Percentiles rank a stretch among this genome's conserved stretches.
These are phyloP conservation scores for Phyllosticta capitalensis DNA, from an alignment of 2,329 filamentous ascomycete genomes.

Conservation along the genomic window DNA sequence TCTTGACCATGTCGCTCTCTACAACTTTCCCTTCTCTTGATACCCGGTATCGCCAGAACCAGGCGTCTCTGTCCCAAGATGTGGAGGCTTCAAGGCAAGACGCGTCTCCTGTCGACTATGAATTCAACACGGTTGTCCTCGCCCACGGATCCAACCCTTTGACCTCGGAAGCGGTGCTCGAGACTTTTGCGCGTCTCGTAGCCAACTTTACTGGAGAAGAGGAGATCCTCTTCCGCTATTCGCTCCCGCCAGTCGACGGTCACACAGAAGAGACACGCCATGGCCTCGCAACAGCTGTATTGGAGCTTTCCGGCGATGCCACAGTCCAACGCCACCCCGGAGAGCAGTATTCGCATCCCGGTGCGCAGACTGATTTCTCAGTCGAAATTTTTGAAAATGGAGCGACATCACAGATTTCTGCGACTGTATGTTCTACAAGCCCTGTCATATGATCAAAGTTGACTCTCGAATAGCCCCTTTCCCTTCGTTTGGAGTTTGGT, in stretches of 20 bases:
- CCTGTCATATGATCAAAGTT: background rate
- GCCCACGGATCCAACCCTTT: background rate
- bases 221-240: conserved; percentile 5
- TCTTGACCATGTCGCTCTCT: conserved; percentile 8
- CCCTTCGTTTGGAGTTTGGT: conserved; percentile 6
- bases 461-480: conserved; percentile 1
- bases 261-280: background rate
- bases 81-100: background rate
- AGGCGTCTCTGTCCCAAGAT: background rate
- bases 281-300: background rate
- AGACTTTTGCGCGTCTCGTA: conserved; percentile 1
- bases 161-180: conserved; percentile 1
- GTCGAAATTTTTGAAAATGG: conserved; percentile 8
- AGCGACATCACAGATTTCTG: conserved; percentile 1
- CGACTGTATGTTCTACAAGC: background rate
- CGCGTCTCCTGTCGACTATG: background rate
- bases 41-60: conserved; percentile 7
- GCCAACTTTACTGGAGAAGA: conserved; percentile 8
- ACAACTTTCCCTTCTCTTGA: conserved; percentile 8
- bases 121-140: conserved; percentile 2
- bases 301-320: background rate
- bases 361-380: conserved; percentile 5
- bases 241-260: background rate
- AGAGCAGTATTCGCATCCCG: background rate
- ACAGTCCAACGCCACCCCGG: background rate